Evolutionary conservation across 2,329 filamentous ascomycete genomes (phyloP), one percentile per base, ranked within the genome.

Genomic region (Paecilomyces sp.): DNA sequence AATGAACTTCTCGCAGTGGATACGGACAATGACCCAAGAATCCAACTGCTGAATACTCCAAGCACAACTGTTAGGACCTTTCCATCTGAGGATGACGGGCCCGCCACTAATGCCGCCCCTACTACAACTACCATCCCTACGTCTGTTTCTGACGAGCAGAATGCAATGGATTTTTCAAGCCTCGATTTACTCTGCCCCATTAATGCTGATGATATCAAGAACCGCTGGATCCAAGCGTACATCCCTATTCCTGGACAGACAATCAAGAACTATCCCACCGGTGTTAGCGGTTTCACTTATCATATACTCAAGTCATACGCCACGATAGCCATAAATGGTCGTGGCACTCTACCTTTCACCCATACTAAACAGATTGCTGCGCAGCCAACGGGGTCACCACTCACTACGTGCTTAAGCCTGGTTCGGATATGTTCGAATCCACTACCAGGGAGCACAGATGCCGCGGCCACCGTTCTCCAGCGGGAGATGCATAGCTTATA

Each of bases 201-300:
- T 62, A 74, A 81, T 54, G 75, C 74, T 0, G 76, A 80, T 25
- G 75, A 76, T 15, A 81, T 82, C 55, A 74, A 72, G 12, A 80
- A 79, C 50, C 79, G 80, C 11, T 83, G 80, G 80, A 66, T 83
- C 28, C 76, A 80, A 33, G 67, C 75, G 1, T 82, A 77, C 36
- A 75, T 82, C 4, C 79, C 80, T 0, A 60, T 77, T 0, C 74
- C 78, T 0, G 77, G 74, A 2, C 79, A 82, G 55, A 70, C 63
- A 3, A 58, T 71, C 33, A 83, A 82, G 60, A 57, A 70, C 0
- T 82, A 81, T 58, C 72, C 76, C 0, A 57, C 70, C 0, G 67
- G 62, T 8, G 70, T 80, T 3, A 72, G 69, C 0, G 62, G 66
- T 0, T 80, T 81, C 36, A 75, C 80, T 8, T 73, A 69, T 53